Evolutionary conservation across 1,139 yeast genomes (phyloP).

Genomic region (Pneumocystis sp.): DNA sequence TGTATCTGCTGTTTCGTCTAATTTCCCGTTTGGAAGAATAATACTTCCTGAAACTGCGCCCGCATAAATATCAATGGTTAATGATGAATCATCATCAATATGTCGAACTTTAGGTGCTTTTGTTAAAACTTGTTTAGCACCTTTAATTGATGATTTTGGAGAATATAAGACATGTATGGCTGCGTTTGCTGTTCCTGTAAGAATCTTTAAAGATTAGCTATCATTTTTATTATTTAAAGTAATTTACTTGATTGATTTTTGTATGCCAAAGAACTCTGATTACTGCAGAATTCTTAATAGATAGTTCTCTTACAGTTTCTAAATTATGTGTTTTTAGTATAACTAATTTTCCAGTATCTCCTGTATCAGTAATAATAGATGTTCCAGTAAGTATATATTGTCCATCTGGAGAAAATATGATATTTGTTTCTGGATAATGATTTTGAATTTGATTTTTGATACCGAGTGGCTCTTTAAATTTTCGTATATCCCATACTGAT

Average conservation of each 20-base stretch:
- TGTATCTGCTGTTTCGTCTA: constrained; percentile 3
- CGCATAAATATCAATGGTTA: constrained; percentile 22
- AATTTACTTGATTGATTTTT: constrained; percentile 12
- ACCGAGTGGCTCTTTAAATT: constrained; percentile 23
- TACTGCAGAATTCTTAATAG: constrained; percentile 13
- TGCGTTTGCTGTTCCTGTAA: constrained; percentile 26
- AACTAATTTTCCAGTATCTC: constrained; percentile 18
- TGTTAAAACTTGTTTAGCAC: constrained; percentile 24
- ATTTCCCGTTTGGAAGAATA: constrained; percentile 6
- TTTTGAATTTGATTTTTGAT: constrained; percentile 18
- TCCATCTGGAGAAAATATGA: constrained; percentile 20
- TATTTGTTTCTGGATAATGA: constrained; percentile 17
- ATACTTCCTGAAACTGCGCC: constrained; percentile 10
- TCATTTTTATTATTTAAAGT: constrained; percentile 20
- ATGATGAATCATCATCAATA: constrained; percentile 24
- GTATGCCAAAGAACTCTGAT: constrained; percentile 14
- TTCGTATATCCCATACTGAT: constrained; percentile 26
- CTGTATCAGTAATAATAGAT: constrained; percentile 7
- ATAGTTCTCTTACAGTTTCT: constrained; percentile 19
- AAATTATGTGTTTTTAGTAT: constrained; percentile 28
- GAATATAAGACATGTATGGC: constrained; percentile 24
- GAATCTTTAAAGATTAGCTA: constrained; percentile 15
- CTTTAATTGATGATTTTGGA: constrained; percentile 24
- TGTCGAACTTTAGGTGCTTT: constrained; percentile 26
- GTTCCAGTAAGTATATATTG: constrained; percentile 20